Evolutionary conservation across 1,284 basidiomycete species (phyloP).

Genomic region (Vanrija sp.): DNA sequence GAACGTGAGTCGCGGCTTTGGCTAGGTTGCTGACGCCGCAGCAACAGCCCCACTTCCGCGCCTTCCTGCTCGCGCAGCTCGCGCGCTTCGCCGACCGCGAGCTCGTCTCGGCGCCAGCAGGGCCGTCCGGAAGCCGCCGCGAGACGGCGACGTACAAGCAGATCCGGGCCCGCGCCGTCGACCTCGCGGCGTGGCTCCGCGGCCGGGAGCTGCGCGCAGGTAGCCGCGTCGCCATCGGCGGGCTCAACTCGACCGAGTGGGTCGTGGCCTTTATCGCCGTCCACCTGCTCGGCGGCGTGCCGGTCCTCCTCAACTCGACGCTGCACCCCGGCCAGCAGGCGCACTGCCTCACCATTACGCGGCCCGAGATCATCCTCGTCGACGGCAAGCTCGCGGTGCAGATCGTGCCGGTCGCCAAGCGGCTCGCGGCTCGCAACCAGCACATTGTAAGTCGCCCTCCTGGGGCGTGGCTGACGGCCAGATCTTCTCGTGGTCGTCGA

Average conservation of each 20-base stretch:
- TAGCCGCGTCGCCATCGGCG: constrained; percentile 35
- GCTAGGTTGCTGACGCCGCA: not conserved
- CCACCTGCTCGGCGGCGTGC: constrained; percentile 38
- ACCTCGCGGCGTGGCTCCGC: constrained; percentile 33
- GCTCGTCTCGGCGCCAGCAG: constrained; percentile 34
- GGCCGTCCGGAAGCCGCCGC: constrained; percentile 6
- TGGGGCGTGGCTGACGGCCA: not conserved
- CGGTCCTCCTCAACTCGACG: constrained; percentile 39
- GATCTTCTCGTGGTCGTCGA: not conserved
- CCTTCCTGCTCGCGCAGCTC: constrained; percentile 10
- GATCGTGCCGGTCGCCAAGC: constrained; percentile 8
- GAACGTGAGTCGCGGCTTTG: constrained; percentile 23
- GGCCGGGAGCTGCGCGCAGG: constrained; percentile 25
- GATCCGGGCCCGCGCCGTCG: constrained; percentile 20
- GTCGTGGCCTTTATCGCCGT: constrained; percentile 34
- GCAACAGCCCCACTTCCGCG: not conserved
- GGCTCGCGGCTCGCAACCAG: not conserved
- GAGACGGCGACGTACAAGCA: constrained; percentile 27
- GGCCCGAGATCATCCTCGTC: constrained; percentile 26
- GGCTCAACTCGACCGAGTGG: constrained; percentile 34
- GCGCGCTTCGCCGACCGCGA: constrained; percentile 20
- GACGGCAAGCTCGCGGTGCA: constrained; percentile 27
- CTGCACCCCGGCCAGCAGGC: constrained; percentile 13
- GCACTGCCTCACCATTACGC: constrained; percentile 27
- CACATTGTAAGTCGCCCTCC: not conserved